Conservation (phyloP, 805 yeast genomes). For the Kluyveromyces nonfermentans region DNA sequence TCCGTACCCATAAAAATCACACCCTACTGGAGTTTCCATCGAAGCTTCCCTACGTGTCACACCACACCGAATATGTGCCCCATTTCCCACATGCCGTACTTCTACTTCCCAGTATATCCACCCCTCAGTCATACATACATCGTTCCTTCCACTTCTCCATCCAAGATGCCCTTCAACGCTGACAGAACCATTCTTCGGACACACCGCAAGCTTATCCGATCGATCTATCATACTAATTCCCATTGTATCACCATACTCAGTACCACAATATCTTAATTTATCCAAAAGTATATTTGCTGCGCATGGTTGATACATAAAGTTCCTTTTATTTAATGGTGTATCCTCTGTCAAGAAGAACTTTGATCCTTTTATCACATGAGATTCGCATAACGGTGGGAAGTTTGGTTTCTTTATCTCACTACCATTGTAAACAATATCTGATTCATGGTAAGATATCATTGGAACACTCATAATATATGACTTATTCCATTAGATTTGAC, state of each 20-base stretch:
- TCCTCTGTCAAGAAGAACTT: conserved; percentile 42
- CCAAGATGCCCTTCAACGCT: conserved; percentile 56
- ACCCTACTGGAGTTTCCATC: conserved; percentile 92
- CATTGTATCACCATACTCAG: conserved; percentile 50
- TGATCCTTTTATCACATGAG: conserved; percentile 6
- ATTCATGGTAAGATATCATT: conserved; percentile 6
- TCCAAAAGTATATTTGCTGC: conserved; percentile 54
- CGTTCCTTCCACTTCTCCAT: conserved; percentile 72
- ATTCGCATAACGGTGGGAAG: conserved; percentile 15
- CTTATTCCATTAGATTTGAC: neutral
- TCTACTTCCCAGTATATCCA: conserved; percentile 69
- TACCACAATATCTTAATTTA: conserved; percentile 53
- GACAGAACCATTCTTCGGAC: conserved; percentile 23
- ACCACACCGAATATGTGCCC: conserved; percentile 70
- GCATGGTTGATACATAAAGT: conserved; percentile 75
- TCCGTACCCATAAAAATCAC: conserved; percentile 90
- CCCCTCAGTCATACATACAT: conserved; percentile 71
- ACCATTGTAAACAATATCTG: conserved; percentile 16
- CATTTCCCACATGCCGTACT: conserved; percentile 33
- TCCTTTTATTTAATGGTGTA: conserved; percentile 67
- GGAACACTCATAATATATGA: conserved; percentile 2
- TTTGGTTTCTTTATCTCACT: conserved; percentile 11
- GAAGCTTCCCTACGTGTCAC: conserved; percentile 78
- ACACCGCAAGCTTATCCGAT: conserved; percentile 44
- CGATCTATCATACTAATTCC: conserved; percentile 41